Percentiles rank a stretch among this genome's conserved stretches.
These are phyloP conservation scores for Kwoniella sp. DNA, from an alignment of 768 basidiomycete species.

Conservation along the genomic window DNA sequence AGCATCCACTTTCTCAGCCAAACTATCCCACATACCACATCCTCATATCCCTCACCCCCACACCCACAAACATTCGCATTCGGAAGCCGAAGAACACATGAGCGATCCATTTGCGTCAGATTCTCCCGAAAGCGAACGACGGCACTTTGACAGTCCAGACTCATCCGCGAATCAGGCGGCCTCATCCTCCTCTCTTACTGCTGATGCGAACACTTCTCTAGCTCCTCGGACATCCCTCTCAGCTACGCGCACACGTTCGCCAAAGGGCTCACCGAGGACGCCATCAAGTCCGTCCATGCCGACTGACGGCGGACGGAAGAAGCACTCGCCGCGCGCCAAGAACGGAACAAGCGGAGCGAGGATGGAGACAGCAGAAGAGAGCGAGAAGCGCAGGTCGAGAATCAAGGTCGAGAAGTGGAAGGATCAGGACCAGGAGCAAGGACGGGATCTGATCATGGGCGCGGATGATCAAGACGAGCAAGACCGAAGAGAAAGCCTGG, in stretches of 20 bases:
- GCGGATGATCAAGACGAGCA: slow-evolving; percentile 10
- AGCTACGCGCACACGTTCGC: background rate
- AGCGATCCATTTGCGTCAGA: background rate
- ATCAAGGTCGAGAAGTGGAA: slow-evolving; percentile 8
- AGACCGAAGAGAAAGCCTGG: background rate
- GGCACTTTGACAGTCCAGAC: background rate
- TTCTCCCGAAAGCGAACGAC: slow-evolving; percentile 6
- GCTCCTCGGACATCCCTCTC: background rate
- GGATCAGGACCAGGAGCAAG: background rate
- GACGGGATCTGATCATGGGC: too few relatives aligned
- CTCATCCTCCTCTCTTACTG: background rate
- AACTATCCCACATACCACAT: slow-evolving; percentile 1
- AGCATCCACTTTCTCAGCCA: slow-evolving; percentile 10
- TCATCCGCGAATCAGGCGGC: background rate
- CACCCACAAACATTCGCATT: background rate
- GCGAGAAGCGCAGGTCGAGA: slow-evolving; percentile 14
- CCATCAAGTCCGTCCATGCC: background rate
- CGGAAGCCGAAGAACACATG: background rate
- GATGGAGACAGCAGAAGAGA: slow-evolving; percentile 18
- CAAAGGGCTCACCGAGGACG: background rate
- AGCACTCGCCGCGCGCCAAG: slow-evolving; percentile 13
- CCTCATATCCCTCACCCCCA: slow-evolving; percentile 1
- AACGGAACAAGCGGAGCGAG: slow-evolving; percentile 17
- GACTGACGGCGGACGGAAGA: slow-evolving; percentile 6
- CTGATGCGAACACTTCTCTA: background rate